These are phyloP conservation scores for Arabidopsis thaliana DNA, from an alignment of 345 rosid species.

Conservation along the genomic window TAIR10.1 NC_003076.8:23420001-23420500, in stretches of 20 bases:
- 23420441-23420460: slow-evolving; percentile 13
- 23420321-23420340: slow-evolving; percentile 8
- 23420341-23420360: slow-evolving; percentile 9
- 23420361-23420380: slow-evolving; percentile 23
- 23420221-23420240: slow-evolving; percentile 25
- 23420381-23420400: slow-evolving; percentile 22
- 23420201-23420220: slow-evolving; percentile 32
- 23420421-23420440: slow-evolving; percentile 26
- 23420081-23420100: too few relatives aligned
- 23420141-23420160: slow-evolving; percentile 31
- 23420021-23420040: too few relatives aligned
- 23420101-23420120: not conserved
- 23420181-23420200: slow-evolving; percentile 39
- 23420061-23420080: too few relatives aligned
- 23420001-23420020: not conserved
- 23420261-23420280: slow-evolving; percentile 32
- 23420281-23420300: slow-evolving; percentile 16
- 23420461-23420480: slow-evolving; percentile 3
- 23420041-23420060: too few relatives aligned
- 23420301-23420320: not conserved
- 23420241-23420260: slow-evolving; percentile 26
- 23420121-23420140: not conserved
- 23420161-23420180: slow-evolving; percentile 37
- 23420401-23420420: slow-evolving; percentile 26
- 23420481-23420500: slow-evolving; percentile 19